phyloP scores from a whole-genome alignment of 257 asterid species.

The Anisodus tanguticus region DNA sequence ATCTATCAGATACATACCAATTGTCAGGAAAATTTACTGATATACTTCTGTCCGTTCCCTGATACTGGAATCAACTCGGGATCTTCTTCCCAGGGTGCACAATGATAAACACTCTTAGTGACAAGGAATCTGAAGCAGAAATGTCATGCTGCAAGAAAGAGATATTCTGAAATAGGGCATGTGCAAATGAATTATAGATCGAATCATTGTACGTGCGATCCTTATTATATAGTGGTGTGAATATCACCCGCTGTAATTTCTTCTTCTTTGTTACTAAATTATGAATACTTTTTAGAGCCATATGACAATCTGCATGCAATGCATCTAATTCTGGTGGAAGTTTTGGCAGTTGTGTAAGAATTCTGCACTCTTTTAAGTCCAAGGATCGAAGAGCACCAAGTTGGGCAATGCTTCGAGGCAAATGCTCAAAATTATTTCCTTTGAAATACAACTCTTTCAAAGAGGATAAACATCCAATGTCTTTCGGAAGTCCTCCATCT shows the following conservation, averaged over 20 bases:
- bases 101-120: not conserved
- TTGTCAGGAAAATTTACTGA: not conserved
- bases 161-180: not conserved
- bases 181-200: not conserved
- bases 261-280: too few species aligned
- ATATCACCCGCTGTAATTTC: too few species aligned
- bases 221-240: too few species aligned
- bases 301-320: not conserved
- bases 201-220: not conserved
- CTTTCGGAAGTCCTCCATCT: constrained; percentile 17
- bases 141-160: not conserved
- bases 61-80: not conserved
- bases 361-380: not conserved
- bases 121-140: not conserved
- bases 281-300: too few species aligned
- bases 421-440: constrained; percentile 15
- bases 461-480: constrained; percentile 4
- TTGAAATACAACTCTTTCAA: not conserved
- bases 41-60: not conserved
- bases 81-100: not conserved
- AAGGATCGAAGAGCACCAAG: not conserved
- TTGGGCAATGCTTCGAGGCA: not conserved
- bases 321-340: not conserved
- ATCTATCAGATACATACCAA: not conserved
- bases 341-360: not conserved